Evolutionary conservation across 1,284 basidiomycete genomes (phyloP).

Genomic region (Fistulinella cinereoalba): DNA sequence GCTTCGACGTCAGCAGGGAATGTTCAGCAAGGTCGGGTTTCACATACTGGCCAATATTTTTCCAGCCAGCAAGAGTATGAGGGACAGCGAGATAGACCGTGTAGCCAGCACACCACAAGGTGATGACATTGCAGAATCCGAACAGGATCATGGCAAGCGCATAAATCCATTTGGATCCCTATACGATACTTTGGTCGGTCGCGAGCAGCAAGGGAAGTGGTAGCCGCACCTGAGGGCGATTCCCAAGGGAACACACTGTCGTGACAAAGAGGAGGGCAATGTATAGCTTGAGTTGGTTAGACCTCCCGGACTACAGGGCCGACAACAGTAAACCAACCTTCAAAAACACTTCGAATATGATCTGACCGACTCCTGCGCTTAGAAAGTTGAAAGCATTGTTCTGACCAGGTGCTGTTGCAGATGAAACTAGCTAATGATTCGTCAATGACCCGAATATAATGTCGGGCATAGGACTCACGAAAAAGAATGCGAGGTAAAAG

Average conservation of each 20-base stretch:
- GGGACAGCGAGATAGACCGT: conserved; percentile 85
- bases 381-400: conserved; percentile 80
- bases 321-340: conserved; percentile 44
- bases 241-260: conserved; percentile 80
- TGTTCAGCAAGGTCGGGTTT: neutral
- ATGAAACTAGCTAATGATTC: conserved; percentile 59
- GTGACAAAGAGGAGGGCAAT: conserved; percentile 75
- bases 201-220: conserved; percentile 2
- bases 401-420: conserved; percentile 57
- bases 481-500: conserved; percentile 82
- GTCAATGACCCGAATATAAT: conserved; percentile 8
- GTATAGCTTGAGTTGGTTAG: conserved; percentile 49
- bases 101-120: conserved; percentile 84
- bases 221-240: conserved; percentile 65
- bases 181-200: conserved; percentile 1
- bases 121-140: conserved; percentile 72
- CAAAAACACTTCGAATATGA: conserved; percentile 80
- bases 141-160: conserved; percentile 71
- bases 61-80: conserved; percentile 70
- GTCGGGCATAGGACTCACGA: conserved; percentile 46
- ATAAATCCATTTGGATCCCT: conserved; percentile 85
- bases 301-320: neutral
- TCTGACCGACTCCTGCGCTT: conserved; percentile 64
- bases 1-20: conserved; percentile 11
- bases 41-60: conserved; percentile 60